These are phyloP conservation scores for Mycena sp. DNA, from an alignment of 1,284 basidiomycete genomes.

Conservation along the genomic window DNA sequence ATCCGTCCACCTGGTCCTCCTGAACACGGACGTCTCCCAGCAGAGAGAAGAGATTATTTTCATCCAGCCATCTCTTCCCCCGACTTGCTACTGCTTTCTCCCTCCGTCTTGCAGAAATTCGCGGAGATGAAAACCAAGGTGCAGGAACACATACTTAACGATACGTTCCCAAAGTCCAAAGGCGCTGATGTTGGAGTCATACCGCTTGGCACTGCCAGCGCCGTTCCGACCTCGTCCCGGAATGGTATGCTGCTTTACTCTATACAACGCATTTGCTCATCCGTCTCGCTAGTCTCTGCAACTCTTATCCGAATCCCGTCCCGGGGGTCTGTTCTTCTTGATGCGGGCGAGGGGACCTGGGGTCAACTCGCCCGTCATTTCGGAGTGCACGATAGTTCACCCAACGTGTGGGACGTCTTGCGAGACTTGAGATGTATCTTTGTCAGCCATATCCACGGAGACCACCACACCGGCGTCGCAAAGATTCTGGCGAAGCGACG, in stretches of 20 bases:
- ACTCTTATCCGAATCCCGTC: conserved; percentile 78
- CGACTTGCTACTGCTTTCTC: conserved; percentile 45
- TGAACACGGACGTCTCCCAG: conserved; percentile 39
- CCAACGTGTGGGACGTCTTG: conserved; percentile 70
- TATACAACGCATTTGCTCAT: conserved; percentile 1
- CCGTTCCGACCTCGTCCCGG: conserved; percentile 84
- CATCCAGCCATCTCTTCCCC: conserved; percentile 50
- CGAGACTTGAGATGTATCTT: conserved; percentile 84
- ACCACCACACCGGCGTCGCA: conserved; percentile 90
- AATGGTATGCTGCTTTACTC: conserved; percentile 64
- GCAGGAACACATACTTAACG: conserved; percentile 32
- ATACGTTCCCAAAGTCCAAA: conserved; percentile 36
- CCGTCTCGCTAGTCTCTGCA: conserved; percentile 66
- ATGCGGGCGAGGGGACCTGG: conserved; percentile 92
- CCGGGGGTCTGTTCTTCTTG: conserved; percentile 82
- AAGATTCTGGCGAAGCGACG: conserved; percentile 80
- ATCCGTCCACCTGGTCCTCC: conserved; percentile 61
- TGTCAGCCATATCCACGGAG: conserved; percentile 92
- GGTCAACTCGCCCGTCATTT: conserved; percentile 88
- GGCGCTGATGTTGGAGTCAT: conserved; percentile 79
- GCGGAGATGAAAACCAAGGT: conserved; percentile 43
- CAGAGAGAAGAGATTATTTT: conserved; percentile 55
- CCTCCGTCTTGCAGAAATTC: conserved; percentile 48
- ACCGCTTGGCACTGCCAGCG: conserved; percentile 90
- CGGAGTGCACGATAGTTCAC: conserved; percentile 49